Evolutionary conservation across 441 rosid species (phyloP), one percentile per base, ranked within the genome.

Genomic region (Syzygium syzygioides): DNA sequence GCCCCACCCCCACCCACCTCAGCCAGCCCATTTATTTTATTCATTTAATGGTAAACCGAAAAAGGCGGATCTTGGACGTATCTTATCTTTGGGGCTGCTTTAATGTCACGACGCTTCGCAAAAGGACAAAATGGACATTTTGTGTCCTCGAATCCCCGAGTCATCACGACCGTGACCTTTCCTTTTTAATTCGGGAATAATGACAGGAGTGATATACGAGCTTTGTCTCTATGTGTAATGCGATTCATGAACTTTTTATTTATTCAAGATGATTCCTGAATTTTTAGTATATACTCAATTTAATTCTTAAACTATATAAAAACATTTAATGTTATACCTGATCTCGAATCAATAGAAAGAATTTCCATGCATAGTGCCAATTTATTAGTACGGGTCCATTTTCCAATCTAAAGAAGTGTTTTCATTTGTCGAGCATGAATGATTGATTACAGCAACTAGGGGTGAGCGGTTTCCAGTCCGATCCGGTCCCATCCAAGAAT

Each of bases 191-290:
- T 60, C 26, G 26, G 2, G 1, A 2, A 60, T 13, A 60, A 60
- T 28, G 6, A 6, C 14, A 28, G 6, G n/a, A 6, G 6, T 28
- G 3, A 4, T 28, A 0, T 4, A 12, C 6, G 0, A 0, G 0
- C 1, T 60, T 14, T 14, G 14, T 5, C 0, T 28, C 4, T 2
- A 60, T 28, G 6, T 28, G 4, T 5, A 4, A 52, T 52, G 3
- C 13, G 1, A 10, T 52, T 10, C 1, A 13, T 14, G 5, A 53
- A 53, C 1, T 53, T 4, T 12, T 53, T 4, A 12, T 14, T 4
- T 53, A 5, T 52, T 52, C 1, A 53, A 53, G 1, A 2, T 53
- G 9, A 57, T 25, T 3, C 4, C 0, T 57, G 25, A 57, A 45
- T 2, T 45, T 45, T 45, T 45, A 0, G 0, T 45, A 45, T 1